Conservation (phyloP, 2,329 filamentous ascomycete genomes). For the Xylariaceae sp. region DNA sequence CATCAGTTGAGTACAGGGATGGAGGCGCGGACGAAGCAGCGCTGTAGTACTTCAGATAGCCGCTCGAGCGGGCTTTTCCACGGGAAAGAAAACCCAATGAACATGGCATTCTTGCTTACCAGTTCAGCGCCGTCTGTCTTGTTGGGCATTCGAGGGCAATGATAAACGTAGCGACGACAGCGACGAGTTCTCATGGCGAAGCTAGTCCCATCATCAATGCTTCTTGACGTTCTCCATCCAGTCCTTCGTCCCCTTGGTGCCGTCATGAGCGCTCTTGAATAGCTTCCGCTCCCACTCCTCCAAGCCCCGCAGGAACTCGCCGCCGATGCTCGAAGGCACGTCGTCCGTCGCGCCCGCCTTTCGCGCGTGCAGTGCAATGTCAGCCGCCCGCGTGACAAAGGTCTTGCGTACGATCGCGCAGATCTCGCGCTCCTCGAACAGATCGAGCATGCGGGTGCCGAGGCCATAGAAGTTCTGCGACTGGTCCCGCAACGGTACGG, state of each 20-base stretch:
- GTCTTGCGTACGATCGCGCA: conserved; percentile 72
- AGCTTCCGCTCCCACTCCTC: conserved; percentile 84
- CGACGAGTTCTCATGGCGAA: too few species aligned
- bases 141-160: too few species aligned
- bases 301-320: conserved; percentile 80
- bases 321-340: conserved; percentile 51
- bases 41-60: too few species aligned
- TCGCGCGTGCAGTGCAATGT: conserved; percentile 84
- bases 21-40: too few species aligned
- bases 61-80: too few species aligned
- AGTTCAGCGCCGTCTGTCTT: too few species aligned
- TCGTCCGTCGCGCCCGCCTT: conserved; percentile 68
- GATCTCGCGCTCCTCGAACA: conserved; percentile 79
- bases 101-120: too few species aligned
- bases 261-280: conserved; percentile 71
- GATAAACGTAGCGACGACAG: too few species aligned
- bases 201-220: conserved; percentile 9
- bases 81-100: too few species aligned
- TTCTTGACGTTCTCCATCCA: conserved; percentile 64
- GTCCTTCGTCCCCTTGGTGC: conserved; percentile 62
- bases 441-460: conserved; percentile 77
- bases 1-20: too few species aligned
- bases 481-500: conserved; percentile 77
- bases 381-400: conserved; percentile 74
- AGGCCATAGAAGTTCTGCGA: conserved; percentile 86